Evolutionary conservation across 371 early-diverging fungal species (phyloP).

Genomic region (Mucor velutinosus): DNA sequence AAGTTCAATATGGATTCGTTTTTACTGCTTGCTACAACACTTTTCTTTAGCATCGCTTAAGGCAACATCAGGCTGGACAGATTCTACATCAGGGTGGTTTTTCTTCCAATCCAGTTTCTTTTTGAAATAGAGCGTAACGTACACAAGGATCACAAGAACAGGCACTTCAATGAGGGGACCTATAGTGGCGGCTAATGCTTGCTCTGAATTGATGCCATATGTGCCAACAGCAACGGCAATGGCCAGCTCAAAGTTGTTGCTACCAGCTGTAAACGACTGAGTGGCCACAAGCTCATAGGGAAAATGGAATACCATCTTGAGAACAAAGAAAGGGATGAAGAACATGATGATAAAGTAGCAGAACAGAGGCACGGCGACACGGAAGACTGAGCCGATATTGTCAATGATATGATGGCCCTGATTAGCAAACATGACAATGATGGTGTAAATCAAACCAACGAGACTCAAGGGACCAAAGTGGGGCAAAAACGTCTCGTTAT

Average conservation of each 20-base stretch:
- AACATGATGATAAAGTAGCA: conserved; percentile 69
- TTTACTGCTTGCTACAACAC: not conserved
- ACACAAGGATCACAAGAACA: conserved; percentile 37
- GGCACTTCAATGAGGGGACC: conserved; percentile 83
- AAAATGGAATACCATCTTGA: conserved; percentile 25
- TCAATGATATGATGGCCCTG: conserved; percentile 71
- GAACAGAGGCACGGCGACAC: conserved; percentile 71
- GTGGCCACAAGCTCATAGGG: conserved; percentile 59
- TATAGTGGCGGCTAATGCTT: conserved; percentile 72
- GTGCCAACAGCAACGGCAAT: conserved; percentile 75
- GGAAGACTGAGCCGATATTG: conserved; percentile 65
- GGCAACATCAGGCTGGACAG: too few relatives aligned
- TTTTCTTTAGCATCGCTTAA: not conserved
- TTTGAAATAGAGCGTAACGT: conserved; percentile 29
- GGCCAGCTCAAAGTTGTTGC: conserved; percentile 80
- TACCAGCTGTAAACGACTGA: conserved; percentile 72
- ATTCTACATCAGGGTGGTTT: not conserved
- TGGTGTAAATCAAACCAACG: conserved; percentile 68
- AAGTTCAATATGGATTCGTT: too few relatives aligned
- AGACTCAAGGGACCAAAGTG: conserved; percentile 58
- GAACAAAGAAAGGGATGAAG: conserved; percentile 47
- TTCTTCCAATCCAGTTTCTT: conserved; percentile 18
- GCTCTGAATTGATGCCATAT: conserved; percentile 67
- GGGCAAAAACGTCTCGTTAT: conserved; percentile 58
- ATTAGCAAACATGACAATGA: conserved; percentile 76